phyloP scores from a whole-genome alignment of 345 rosid species.

The Boechera stricta region DNA sequence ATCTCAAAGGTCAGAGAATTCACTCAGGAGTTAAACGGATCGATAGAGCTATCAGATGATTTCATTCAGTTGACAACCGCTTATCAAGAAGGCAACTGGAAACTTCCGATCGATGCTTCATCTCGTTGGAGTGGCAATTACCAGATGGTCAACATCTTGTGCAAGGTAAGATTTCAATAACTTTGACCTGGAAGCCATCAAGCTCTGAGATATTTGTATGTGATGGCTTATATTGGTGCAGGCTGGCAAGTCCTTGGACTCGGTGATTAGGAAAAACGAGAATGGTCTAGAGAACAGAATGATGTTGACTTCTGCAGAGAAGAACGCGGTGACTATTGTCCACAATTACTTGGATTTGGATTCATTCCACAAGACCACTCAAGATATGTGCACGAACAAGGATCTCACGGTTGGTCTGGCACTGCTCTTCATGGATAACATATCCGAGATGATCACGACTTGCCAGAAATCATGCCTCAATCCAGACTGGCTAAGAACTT shows the following conservation, averaged over 20 bases:
- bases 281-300: constrained; percentile 59
- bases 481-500: constrained; percentile 82
- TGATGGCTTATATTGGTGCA: constrained; percentile 43
- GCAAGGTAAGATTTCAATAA: constrained; percentile 59
- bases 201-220: constrained; percentile 13
- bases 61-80: constrained; percentile 67
- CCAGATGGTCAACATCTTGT: constrained; percentile 84
- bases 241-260: constrained; percentile 87
- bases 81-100: constrained; percentile 92
- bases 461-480: constrained; percentile 75
- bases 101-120: constrained; percentile 79
- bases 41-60: constrained; percentile 65
- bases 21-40: constrained; percentile 71
- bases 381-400: constrained; percentile 74
- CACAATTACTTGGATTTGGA: constrained; percentile 87
- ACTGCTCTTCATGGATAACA: constrained; percentile 96
- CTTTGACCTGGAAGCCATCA: constrained; percentile 10
- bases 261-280: constrained; percentile 73
- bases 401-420: constrained; percentile 80
- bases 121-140: constrained; percentile 91
- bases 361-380: constrained; percentile 83
- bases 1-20: constrained; percentile 80
- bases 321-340: constrained; percentile 60
- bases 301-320: constrained; percentile 66
- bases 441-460: constrained; percentile 71